These are phyloP conservation scores for Arthroderma sp. DNA, from an alignment of 2,329 filamentous ascomycete genomes.

Conservation along the genomic window DNA sequence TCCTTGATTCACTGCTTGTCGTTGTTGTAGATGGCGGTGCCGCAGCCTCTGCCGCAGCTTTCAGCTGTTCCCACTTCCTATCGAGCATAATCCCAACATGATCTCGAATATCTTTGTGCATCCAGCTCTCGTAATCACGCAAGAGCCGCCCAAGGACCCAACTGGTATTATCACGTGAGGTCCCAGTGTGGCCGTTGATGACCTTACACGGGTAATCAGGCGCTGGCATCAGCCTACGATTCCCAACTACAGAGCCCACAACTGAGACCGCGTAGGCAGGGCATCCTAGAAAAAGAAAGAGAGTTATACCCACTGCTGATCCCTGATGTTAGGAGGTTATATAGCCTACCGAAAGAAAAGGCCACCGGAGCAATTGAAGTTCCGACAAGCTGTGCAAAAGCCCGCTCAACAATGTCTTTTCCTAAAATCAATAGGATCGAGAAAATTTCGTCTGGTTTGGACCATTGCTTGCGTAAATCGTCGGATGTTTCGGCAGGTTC, in stretches of 20 bases:
- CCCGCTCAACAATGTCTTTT: slow-evolving; percentile 21
- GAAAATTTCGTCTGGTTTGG: slow-evolving; percentile 1
- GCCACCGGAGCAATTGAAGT: background rate
- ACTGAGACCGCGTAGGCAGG: slow-evolving; percentile 24
- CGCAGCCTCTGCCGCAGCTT: background rate
- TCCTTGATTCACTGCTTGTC: background rate
- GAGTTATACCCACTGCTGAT: background rate
- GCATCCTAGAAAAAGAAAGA: slow-evolving; percentile 14
- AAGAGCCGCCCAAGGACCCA: slow-evolving; percentile 35
- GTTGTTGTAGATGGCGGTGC: background rate
- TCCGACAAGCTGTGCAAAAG: slow-evolving; percentile 22
- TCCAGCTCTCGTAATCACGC: slow-evolving; percentile 27
- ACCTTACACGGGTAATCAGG: slow-evolving; percentile 19
- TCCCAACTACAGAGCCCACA: slow-evolving; percentile 20
- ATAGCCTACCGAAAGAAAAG: slow-evolving; percentile 3
- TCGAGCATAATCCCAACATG: slow-evolving; percentile 12
- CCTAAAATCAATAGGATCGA: slow-evolving; percentile 3
- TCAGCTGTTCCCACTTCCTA: slow-evolving; percentile 5
- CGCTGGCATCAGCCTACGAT: slow-evolving; percentile 23
- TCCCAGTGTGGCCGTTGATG: slow-evolving; percentile 17
- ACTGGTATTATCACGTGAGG: slow-evolving; percentile 25
- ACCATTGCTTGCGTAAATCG: background rate
- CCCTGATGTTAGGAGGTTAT: background rate
- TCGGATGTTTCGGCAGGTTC: background rate
- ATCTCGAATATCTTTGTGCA: background rate